Conservation (phyloP, 2,329 filamentous ascomycete genomes). For the Fusarium abutilonis region DNA sequence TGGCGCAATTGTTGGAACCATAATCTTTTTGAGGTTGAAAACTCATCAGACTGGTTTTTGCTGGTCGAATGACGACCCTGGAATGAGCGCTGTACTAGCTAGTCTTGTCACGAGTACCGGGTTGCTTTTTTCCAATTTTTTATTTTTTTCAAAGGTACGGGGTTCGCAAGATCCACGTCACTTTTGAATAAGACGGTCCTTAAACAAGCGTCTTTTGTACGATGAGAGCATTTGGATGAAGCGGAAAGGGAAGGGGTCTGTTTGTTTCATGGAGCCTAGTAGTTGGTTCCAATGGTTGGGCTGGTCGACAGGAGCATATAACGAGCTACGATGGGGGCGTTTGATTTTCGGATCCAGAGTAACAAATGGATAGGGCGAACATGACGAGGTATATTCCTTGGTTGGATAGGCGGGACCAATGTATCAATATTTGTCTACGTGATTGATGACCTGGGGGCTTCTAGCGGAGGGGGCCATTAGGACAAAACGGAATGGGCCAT, state of each 20-base stretch:
- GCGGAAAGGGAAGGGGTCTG: slow-evolving; percentile 10
- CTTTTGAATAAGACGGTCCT: slow-evolving; percentile 6
- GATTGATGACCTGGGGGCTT: slow-evolving; percentile 27
- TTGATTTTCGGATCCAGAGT: slow-evolving; percentile 17
- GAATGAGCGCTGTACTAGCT: neutral
- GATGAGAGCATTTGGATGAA: slow-evolving; percentile 5
- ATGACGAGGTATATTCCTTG: slow-evolving; percentile 17
- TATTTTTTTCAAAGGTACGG: neutral
- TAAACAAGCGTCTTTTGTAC: slow-evolving; percentile 10
- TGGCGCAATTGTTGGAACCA: slow-evolving; percentile 9
- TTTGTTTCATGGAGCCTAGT: slow-evolving; percentile 8
- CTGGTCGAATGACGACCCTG: slow-evolving; percentile 6
- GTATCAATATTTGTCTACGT: slow-evolving; percentile 37
- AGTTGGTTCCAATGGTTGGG: slow-evolving; percentile 16
- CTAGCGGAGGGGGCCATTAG: slow-evolving; percentile 18
- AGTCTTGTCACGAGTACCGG: neutral
- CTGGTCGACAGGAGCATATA: slow-evolving; percentile 22
- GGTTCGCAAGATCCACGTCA: slow-evolving; percentile 6
- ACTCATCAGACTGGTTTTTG: slow-evolving; percentile 21
- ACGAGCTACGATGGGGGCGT: slow-evolving; percentile 36
- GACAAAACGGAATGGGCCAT: slow-evolving; percentile 26
- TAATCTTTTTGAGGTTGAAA: slow-evolving; percentile 11
- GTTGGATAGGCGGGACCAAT: slow-evolving; percentile 27
- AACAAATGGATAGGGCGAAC: slow-evolving; percentile 16
- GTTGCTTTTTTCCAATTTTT: neutral